Percentiles rank a stretch among this genome's conserved stretches.
phyloP scores from a whole-genome alignment of 345 rosid species.

The Odontarrhena argentea region DNA sequence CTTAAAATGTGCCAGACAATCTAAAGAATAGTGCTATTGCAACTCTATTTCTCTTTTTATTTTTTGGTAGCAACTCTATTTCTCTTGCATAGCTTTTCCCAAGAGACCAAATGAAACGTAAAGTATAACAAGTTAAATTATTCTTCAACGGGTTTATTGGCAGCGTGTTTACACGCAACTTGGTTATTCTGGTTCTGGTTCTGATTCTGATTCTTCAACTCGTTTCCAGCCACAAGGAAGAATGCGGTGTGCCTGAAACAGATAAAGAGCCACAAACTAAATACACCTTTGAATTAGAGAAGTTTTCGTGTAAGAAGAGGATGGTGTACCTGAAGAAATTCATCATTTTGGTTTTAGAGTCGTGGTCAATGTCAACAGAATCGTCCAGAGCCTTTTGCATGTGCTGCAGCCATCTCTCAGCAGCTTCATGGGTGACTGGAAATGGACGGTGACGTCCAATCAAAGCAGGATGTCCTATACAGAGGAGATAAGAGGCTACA shows the following conservation, averaged over 20 bases:
- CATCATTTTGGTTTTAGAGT: constrained; percentile 76
- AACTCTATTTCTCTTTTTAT: neutral
- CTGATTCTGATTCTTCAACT: constrained; percentile 62
- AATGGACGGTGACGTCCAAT: constrained; percentile 88
- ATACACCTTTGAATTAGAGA: constrained; percentile 1
- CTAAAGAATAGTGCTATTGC: constrained; percentile 11
- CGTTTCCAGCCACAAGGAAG: constrained; percentile 92
- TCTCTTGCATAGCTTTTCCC: constrained; percentile 11
- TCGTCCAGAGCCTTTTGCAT: constrained; percentile 81
- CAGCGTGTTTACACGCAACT: constrained; percentile 54
- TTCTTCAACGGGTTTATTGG: constrained; percentile 43
- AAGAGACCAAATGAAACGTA: neutral
- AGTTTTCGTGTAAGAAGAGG: neutral
- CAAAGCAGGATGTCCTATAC: constrained; percentile 82
- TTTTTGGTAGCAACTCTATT: neutral
- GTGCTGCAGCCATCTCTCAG: constrained; percentile 84
- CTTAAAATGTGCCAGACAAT: constrained; percentile 1
- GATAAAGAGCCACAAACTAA: neutral
- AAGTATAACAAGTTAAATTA: constrained; percentile 23
- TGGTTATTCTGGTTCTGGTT: constrained; percentile 14
- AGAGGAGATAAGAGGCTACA: constrained; percentile 9
- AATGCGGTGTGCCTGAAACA: constrained; percentile 79
- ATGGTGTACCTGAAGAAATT: constrained; percentile 69
- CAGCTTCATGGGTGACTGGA: constrained; percentile 81
- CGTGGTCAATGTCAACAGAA: constrained; percentile 61